Conservation (phyloP, 208 protist genomes). For the Phytomonas francai region DNA sequence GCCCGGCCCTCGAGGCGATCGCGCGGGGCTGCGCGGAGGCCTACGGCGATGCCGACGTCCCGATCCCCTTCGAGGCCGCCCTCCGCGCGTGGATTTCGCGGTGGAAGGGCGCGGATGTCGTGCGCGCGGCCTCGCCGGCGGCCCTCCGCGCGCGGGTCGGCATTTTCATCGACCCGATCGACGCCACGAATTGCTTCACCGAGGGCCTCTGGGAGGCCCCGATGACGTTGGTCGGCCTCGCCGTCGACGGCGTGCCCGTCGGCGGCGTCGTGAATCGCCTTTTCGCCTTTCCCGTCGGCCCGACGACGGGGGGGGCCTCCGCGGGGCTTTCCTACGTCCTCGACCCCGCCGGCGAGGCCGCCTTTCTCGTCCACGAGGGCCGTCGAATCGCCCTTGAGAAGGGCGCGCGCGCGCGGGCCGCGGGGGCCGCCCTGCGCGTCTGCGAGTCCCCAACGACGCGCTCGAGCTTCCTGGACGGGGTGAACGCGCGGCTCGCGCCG, state of each 20-base stretch:
- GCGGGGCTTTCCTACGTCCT: constrained; percentile 35
- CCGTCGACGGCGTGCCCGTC: constrained; percentile 48
- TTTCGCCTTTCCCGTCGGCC: constrained; percentile 27
- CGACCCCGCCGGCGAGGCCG: constrained; percentile 8
- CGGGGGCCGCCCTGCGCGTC: constrained; percentile 7
- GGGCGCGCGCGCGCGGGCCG: no score
- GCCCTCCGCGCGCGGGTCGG: constrained; percentile 35
- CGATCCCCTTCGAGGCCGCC: constrained; percentile 19
- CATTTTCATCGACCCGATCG: constrained; percentile 83
- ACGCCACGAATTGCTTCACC: constrained; percentile 78
- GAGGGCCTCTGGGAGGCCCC: constrained; percentile 47
- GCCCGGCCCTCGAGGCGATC: constrained; percentile 11
- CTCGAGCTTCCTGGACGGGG: constrained; percentile 17
- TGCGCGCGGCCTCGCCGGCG: constrained; percentile 23
- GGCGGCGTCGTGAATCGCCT: constrained; percentile 60
- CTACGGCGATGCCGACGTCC: constrained; percentile 11
- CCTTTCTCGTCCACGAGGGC: constrained; percentile 42
- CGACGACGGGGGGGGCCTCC: background rate
- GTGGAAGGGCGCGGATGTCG: background rate
- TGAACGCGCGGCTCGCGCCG: constrained; percentile 22
- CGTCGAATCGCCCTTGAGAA: background rate
- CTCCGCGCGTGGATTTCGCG: constrained; percentile 11
- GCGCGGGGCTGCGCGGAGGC: constrained; percentile 17
- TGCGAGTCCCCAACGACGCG: constrained; percentile 35
- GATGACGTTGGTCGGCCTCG: constrained; percentile 74